Base-by-base conservation (phyloP, 495 filamentous ascomycete genomes). In the Pyrenula aspistea region DNA sequence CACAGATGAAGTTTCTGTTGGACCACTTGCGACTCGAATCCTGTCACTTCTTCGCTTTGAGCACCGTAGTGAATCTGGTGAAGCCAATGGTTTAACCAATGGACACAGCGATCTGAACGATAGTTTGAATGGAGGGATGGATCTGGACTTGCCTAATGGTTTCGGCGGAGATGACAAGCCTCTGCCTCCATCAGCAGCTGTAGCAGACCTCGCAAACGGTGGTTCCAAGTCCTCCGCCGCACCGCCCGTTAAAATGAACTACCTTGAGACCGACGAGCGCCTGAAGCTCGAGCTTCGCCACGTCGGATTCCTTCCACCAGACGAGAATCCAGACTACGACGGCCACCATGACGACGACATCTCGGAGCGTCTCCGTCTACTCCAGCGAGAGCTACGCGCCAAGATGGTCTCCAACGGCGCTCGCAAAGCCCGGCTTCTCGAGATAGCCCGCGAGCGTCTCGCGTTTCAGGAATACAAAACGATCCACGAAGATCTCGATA, bases 401-500 rank as follows among this genome's bases (percentile, higher is more conserved):
- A 83, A 89, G 63, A 84, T 83, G 58, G 81, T 95, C 50, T 68
- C 86, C 61, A 97, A 97, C 70, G 92, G 91, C 51, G 89, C 93
- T 0, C 83, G 89, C 59, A 97, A 96, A 66, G 79, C 87, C 3
- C 77, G 92, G 15, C 78, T 99, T 10, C 80, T 87, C 1, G 89
- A 95, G 19, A 77, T 95, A 20, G 85, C 91, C 1, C 85, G 89
- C 61, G 92, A 94, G 67, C 82, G 88, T 60, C 89, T 97, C 83
- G 94, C 93, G 1, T 80, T 88, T 67, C 93, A 97, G 61, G 93
- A 99, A 67, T 99, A 94, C 71, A 84, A 82, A 62, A 96, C 91
- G 60, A 99, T 99, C 64, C 84, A 92, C 57, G 93, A 99, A 63
- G 93, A 97, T 67, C 83, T 99, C 22, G 93, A 99, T 71, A 81